A percentile compares a stretch with the other conserved stretches of the same genome.
These are phyloP conservation scores for Calonectria pseudoturangicola DNA, from an alignment of 2,329 filamentous ascomycete genomes.

Conservation along the genomic window DNA sequence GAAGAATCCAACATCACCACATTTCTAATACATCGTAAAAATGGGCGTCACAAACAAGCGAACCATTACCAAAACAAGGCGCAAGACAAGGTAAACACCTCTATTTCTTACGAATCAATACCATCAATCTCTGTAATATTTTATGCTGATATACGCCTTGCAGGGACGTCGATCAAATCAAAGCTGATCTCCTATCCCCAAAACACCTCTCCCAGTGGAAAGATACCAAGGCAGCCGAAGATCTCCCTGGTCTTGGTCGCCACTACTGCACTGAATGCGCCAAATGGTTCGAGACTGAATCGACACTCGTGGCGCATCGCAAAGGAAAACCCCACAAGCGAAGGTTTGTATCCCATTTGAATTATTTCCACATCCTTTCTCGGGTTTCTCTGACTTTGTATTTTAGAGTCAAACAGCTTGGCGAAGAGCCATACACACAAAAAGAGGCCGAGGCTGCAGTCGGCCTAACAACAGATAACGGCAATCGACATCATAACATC, in stretches of 20 bases:
- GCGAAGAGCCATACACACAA: conserved; percentile 90
- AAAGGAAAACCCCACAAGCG: conserved; percentile 96
- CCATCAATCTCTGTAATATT: not conserved
- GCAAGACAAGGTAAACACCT: conserved; percentile 75
- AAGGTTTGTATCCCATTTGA: conserved; percentile 67
- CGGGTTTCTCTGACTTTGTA: conserved; percentile 47
- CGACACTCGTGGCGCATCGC: conserved; percentile 83
- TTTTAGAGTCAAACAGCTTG: conserved; percentile 84
- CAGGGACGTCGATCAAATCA: conserved; percentile 96
- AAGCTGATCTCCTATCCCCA: conserved; percentile 85
- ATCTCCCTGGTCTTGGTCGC: conserved; percentile 89
- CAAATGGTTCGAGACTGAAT: conserved; percentile 94
- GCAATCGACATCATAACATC: conserved; percentile 44
- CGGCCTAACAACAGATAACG: conserved; percentile 82
- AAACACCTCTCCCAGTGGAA: conserved; percentile 89
- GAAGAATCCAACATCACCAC: not conserved
- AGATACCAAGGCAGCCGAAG: conserved; percentile 86
- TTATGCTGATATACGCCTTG: conserved; percentile 39
- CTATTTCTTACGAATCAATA: not conserved
- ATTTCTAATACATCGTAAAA: conserved; percentile 1
- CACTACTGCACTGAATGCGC: conserved; percentile 95
- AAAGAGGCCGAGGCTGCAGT: conserved; percentile 89
- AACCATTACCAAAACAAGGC: conserved; percentile 84
- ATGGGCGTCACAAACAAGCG: conserved; percentile 83
- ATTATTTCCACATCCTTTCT: conserved; percentile 28